Evolutionary conservation across 306 rosid genomes (phyloP), one percentile per base, ranked within the genome.

Genomic region (Canavalia gladiata): DNA sequence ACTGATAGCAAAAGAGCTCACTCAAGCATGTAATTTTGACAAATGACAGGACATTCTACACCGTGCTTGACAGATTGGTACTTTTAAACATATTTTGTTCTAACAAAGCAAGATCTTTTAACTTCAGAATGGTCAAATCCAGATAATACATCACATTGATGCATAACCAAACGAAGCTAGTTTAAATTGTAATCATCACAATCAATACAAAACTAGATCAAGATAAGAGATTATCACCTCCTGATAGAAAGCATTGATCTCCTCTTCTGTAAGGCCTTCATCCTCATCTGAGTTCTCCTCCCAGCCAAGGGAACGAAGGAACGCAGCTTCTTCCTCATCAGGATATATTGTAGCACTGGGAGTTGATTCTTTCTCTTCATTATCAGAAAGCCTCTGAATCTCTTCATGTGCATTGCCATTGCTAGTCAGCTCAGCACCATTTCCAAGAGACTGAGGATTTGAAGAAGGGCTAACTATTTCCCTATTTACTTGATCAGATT

Each of bases 281-380:
- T 93, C 98, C 84, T 92, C 97, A 68, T 88, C 96, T 64, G 89
- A 81, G 87, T 86, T 90, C 79, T 95, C 98, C 67, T 95, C 98
- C 99, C 99, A 95, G 72, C 99, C 99, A 87, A 95, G 98, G 68
- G 99, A 95, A 50, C 94, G 94, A 77, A 95, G 99, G 83, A 95
- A 95, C 45, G 95, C 94, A 87, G 90, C 92, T 84, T 95, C 99
- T 87, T 95, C 96, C 84, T 95, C 98, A 45, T 95, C 97, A 3
- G 92, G 92, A 85, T 84, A 87, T 76, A 87, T 70, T 6, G 91
- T 83, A 78, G 81, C 91, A 82, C 81, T 77, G 57, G 85, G 69
- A 76, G 59, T 83, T 66, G 76, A 56, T 80, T 76, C 81, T 55
- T 82, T 87, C 60, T 87, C 91, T 28, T 84, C 91, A 43, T 54